Base-by-base conservation (phyloP, 2,329 filamentous ascomycete genomes). In the Colletotrichum higginsianum region DNA sequence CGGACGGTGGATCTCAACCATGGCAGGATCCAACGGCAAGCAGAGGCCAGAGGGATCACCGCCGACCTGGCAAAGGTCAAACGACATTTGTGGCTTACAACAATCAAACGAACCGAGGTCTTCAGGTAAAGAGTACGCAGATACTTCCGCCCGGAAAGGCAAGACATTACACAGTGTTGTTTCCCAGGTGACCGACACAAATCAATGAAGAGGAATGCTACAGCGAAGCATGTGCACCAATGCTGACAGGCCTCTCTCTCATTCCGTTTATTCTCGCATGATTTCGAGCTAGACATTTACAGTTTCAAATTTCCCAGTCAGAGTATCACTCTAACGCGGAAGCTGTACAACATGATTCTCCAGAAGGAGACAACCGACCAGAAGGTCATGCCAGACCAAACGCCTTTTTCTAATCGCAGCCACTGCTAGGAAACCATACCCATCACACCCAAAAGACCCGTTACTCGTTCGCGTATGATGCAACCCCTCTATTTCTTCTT, bases 401-500 rank as follows among this genome's bases (percentile, higher is more conserved):
- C 69, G 69, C 69, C 69, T 35, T 67, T 71, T 57, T 72, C 70
- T 70, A 72, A 56, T 60, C 70, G 23, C 26, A 58, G 44, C 42
- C 57, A 58, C 61, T 61, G 23, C 42, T 64, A 42, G 46, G 35
- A 70, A 66, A 21, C 49, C 67, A 49, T 61, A 53, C 56, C 61
- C 55, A 38, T 38, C 8, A 30, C 52, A 47, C 53, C 58, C 18
- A 52, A 58, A 65, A 50, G 62, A 38, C 66, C 49, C 13, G 23
- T 42, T 66, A 30, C 61, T 62, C 57, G 46, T 56, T 66, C 70
- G 44, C 47, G 44, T 53, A 65, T 40, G 26, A n/a, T 21, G 56
- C 21, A 26, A 53, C 40, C 46, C 62, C 55, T 67, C 65, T 71
- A 86, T 76, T 90, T 90, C 78, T 89, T 87, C 79, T 87, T 89